Evolutionary conservation across 2,329 filamentous ascomycete species (phyloP), one percentile per base, ranked within the genome.

Genomic region (Fusarium sp.): DNA sequence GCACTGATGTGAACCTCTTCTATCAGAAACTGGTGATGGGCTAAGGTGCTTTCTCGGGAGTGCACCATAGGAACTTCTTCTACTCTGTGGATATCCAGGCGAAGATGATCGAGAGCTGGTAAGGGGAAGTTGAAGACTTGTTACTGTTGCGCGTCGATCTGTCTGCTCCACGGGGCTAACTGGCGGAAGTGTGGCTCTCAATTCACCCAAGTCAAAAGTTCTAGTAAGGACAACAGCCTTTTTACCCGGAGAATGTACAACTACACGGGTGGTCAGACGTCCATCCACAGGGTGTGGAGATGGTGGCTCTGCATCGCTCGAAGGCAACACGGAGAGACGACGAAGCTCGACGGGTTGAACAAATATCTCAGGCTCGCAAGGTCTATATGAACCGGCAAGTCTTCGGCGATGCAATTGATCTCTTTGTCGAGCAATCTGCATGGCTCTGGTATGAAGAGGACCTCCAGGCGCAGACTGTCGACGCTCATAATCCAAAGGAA

Each of bases 201-300:
- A 76, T 64, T 83, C 79, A 27, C 83, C 79, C 16, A 88, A 76
- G 63, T 88, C 81, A 63, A 89, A 86, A 20, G 81, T 82, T 30
- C 86, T 82, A 68, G 83, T 81, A 20, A 90, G 79, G 1, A 84
- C 70, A 67, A 88, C 83, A 2, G 86, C 79, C 50, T 82, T 81
- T 20, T 81, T 78, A 4, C 82, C 80, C 27, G 71, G 66, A 8
- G 78, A 79, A 30, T 74, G 77, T 30, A 80, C 70, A 16, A 77
- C 69, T 10, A 76, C 76, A 9, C 74, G 72, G 6, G 77, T 73
- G n/a, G 70, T 74, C 38, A 78, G 53, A 11, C 56, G 71, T n/a
- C 66, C 64, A 9, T 71, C 63, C 5, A 60, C 50, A 16, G 57
- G 70, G n/a, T 60, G 62, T 40, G 73, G 71, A 2, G 65, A 70